These are phyloP conservation scores for Ophiocordyceps australis DNA, from an alignment of 2,329 filamentous ascomycete species.

Conservation along the genomic window DNA sequence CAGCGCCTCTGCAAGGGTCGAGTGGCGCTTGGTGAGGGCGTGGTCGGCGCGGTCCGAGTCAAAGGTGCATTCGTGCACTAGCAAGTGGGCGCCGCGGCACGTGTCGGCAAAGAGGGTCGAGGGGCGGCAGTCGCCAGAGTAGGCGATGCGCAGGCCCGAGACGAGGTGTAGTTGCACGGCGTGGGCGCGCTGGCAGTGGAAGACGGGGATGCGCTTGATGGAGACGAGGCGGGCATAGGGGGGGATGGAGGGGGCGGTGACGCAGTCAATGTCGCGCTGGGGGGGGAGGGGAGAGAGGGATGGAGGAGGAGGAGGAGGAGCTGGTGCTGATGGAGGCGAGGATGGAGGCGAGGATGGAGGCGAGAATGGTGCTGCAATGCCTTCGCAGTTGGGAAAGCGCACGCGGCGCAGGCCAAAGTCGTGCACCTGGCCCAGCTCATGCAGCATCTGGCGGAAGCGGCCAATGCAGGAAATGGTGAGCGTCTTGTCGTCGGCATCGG, in stretches of 20 bases:
- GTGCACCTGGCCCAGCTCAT: constrained; percentile 65
- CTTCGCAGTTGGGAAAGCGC: constrained; percentile 15
- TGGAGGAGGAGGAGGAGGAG: too few relatives aligned
- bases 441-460: constrained; percentile 58
- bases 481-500: constrained; percentile 19
- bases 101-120: constrained; percentile 49
- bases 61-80: constrained; percentile 94
- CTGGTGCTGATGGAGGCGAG: too few relatives aligned
- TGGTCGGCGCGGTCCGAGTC: constrained; percentile 68
- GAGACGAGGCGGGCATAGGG: constrained; percentile 39
- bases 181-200: constrained; percentile 65
- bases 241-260: constrained; percentile 16
- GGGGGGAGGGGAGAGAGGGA: constrained; percentile 1
- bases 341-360: too few relatives aligned
- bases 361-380: too few relatives aligned
- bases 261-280: constrained; percentile 9
- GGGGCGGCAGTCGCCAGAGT: constrained; percentile 87
- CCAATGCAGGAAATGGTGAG: constrained; percentile 52
- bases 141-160: constrained; percentile 69
- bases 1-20: constrained; percentile 74
- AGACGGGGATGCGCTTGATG: constrained; percentile 49
- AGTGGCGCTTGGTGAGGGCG: constrained; percentile 77
- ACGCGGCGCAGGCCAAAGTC: constrained; percentile 49
- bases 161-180: constrained; percentile 65
- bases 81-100: constrained; percentile 58